Conservation (phyloP, 495 filamentous ascomycete species). For the Daldinia childiae region DNA sequence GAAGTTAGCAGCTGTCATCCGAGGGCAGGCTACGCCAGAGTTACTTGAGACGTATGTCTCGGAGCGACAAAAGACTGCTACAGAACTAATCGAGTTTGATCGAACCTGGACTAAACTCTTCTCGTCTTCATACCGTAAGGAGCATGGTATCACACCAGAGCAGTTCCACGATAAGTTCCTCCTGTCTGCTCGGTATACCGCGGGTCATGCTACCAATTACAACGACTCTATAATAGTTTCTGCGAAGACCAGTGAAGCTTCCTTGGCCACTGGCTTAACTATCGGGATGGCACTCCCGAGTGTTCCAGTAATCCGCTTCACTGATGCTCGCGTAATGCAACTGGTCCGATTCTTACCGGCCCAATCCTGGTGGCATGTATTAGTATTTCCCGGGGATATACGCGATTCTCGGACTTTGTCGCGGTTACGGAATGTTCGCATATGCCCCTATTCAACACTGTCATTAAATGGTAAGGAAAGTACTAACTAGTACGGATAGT, state of each 20-base stretch:
- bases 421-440: conserved; percentile 58
- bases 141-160: conserved; percentile 49
- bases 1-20: conserved; percentile 76
- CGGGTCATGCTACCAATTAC: conserved; percentile 69
- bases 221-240: conserved; percentile 59
- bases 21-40: conserved; percentile 61
- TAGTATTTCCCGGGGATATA: conserved; percentile 68
- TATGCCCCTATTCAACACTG: neutral
- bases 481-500: conserved; percentile 32
- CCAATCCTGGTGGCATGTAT: conserved; percentile 67
- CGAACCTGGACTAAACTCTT: conserved; percentile 71
- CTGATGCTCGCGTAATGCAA: conserved; percentile 66
- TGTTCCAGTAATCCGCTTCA: conserved; percentile 63
- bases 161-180: conserved; percentile 68
- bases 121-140: conserved; percentile 52
- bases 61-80: conserved; percentile 73
- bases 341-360: conserved; percentile 61
- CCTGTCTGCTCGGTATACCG: conserved; percentile 69
- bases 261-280: conserved; percentile 53
- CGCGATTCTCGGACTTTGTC: conserved; percentile 37
- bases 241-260: conserved; percentile 34
- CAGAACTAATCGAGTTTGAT: conserved; percentile 80
- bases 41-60: conserved; percentile 74
- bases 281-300: conserved; percentile 70
- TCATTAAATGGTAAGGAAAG: neutral